Percentiles rank a stretch among this genome's conserved stretches.
Conservation (phyloP, 108 stramenopile species). For the Cylindrotheca closterium region DNA sequence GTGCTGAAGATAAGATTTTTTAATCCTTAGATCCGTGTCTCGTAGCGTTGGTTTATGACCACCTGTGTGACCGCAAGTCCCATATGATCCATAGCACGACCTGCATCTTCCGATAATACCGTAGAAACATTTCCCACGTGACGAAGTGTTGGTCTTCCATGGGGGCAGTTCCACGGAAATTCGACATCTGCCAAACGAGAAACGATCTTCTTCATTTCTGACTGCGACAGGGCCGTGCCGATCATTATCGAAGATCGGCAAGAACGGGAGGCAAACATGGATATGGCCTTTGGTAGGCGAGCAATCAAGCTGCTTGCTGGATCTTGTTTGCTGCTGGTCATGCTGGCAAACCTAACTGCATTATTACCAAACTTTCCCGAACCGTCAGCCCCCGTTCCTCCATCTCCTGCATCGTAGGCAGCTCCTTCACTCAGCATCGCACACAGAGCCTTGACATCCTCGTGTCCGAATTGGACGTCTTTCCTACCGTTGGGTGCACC, state of each 20-base stretch:
- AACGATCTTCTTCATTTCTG: conserved; percentile 85
- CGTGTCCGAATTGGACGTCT: conserved; percentile 90
- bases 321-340: conserved; percentile 10
- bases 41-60: no score
- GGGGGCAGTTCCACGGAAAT: conserved; percentile 92
- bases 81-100: no score
- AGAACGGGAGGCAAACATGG: conserved; percentile 96
- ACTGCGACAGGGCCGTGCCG: conserved; percentile 84
- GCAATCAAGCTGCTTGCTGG: conserved; percentile 41
- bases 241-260: conserved; percentile 95
- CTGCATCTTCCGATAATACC: conserved; percentile 53
- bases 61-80: no score
- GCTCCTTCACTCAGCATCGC: conserved; percentile 79
- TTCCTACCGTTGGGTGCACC: conserved; percentile 85
- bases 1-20: no score
- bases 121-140: conserved; percentile 71
- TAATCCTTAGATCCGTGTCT: no score
- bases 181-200: conserved; percentile 80
- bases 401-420: conserved; percentile 54
- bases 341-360: conserved; percentile 72
- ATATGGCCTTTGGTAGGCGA: conserved; percentile 91
- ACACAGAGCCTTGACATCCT: conserved; percentile 91
- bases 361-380: conserved; percentile 72
- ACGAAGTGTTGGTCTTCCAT: conserved; percentile 88
- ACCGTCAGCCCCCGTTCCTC: conserved; percentile 77